Evolutionary conservation across 116 monocot species (phyloP), one percentile per base, ranked within the genome.

Genomic region (Trichopus zeylanicus): DNA sequence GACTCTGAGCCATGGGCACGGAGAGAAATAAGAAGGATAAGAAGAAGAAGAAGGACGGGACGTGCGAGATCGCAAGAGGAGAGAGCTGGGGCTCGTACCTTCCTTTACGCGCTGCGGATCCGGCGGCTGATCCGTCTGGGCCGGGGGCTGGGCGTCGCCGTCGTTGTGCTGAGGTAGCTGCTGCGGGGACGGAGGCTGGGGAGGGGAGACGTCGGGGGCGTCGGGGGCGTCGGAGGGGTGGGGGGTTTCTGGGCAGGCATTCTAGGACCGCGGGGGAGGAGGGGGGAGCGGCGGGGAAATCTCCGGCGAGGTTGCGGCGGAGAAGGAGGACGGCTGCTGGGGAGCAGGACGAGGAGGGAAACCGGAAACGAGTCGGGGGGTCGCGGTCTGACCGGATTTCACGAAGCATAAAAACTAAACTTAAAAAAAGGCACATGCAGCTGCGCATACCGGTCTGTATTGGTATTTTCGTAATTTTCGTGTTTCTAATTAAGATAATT

Each of bases 201-300:
- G n/a, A n/a, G n/a, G n/a, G n/a, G n/a, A n/a, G n/a, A n/a, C n/a
- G n/a, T n/a, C n/a, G 49, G 19, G 49, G 49, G 15, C 49, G 9
- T 49, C 49, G 20, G 49, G 0, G 21, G 22, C 22, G 49, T 49
- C 49, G 0, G 49, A 5, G 0, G 0, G 49, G 22, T 20, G 49
- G 49, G 49, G 49, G 21, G 49, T 22, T 49, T 49, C 2, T 49
- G 49, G 19, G 49, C 49, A 22, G 49, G 49, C 49, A 49, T 49
- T 49, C 22, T 20, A 2, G 49, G 3, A 24, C n/a, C n/a, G n/a
- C n/a, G n/a, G n/a, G n/a, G 22, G 20, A 3, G 0, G 7, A 0
- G 49, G 49, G 49, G 6, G 19, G 8, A 19, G 48, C 6, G 48
- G 0, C n/a, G n/a, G n/a, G n/a, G n/a, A n/a, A n/a, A n/a, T 42